Percentiles rank a stretch among this genome's conserved stretches.
These are phyloP conservation scores for Lolium rigidum DNA, from an alignment of 176 grass and related monocot species.

Conservation along the genomic window DNA sequence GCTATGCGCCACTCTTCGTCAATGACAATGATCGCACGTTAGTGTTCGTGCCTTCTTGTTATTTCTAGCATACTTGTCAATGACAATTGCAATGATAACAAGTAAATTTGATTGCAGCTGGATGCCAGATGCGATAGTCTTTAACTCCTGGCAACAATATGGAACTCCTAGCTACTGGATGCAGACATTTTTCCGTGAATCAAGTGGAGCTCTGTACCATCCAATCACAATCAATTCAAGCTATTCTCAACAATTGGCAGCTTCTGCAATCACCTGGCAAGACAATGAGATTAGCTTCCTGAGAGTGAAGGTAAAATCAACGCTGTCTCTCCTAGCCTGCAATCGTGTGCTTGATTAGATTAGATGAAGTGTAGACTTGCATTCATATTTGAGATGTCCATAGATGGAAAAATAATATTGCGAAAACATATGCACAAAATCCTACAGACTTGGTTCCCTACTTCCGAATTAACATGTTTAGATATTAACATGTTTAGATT, in stretches of 20 bases:
- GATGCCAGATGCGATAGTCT: conserved; percentile 79
- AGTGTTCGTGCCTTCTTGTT: conserved; percentile 11
- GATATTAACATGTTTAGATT: too few relatives aligned
- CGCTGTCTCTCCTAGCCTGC: not conserved
- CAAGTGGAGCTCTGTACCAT: conserved; percentile 58
- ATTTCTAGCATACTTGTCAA: not conserved
- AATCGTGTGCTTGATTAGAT: not conserved
- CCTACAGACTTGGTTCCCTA: too few relatives aligned
- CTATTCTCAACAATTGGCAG: conserved; percentile 40
- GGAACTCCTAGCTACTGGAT: conserved; percentile 90
- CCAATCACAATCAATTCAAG: conserved; percentile 57
- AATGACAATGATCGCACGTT: conserved; percentile 64
- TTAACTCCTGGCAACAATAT: conserved; percentile 84
- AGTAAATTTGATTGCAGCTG: conserved; percentile 50
- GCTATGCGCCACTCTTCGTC: conserved; percentile 78
- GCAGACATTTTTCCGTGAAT: conserved; percentile 70
- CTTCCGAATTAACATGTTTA: too few relatives aligned
- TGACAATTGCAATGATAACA: not conserved
- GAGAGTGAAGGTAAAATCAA: conserved; percentile 61
- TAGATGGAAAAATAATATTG: not conserved
- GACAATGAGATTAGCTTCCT: conserved; percentile 53
- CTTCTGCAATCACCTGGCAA: conserved; percentile 81
- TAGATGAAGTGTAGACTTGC: not conserved
- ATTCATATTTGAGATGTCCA: not conserved
- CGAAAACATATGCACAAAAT: not conserved